Evolutionary conservation across 345 rosid genomes (phyloP).

Genomic region (Eutrema japonicum): DNA sequence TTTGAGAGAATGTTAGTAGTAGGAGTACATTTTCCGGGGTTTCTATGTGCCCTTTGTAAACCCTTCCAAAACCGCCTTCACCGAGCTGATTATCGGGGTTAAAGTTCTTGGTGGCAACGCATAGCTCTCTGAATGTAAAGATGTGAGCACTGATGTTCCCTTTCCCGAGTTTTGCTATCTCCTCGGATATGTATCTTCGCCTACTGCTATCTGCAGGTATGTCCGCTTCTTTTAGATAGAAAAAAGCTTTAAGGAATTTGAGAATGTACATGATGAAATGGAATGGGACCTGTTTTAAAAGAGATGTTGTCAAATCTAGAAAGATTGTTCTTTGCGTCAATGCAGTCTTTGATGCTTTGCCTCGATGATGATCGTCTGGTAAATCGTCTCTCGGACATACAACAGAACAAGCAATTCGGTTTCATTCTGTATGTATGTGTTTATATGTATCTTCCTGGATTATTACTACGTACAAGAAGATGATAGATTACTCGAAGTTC

Average conservation of each 20-base stretch:
- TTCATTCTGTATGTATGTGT: constrained; percentile 32
- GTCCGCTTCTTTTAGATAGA: constrained; percentile 16
- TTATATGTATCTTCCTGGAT: constrained; percentile 40
- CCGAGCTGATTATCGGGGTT: constrained; percentile 68
- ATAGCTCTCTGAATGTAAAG: constrained; percentile 67
- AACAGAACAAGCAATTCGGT: constrained; percentile 59
- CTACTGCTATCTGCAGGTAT: constrained; percentile 68
- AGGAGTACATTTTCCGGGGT: constrained; percentile 47
- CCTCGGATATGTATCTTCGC: constrained; percentile 68
- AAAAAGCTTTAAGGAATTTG: not conserved
- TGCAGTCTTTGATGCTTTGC: constrained; percentile 63
- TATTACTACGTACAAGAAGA: constrained; percentile 32
- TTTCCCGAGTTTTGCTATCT: constrained; percentile 65
- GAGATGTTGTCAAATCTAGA: constrained; percentile 75
- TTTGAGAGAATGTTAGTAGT: not conserved
- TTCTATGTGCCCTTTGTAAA: constrained; percentile 69
- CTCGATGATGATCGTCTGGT: constrained; percentile 57
- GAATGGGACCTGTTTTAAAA: constrained; percentile 65
- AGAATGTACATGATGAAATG: not conserved
- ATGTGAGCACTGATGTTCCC: constrained; percentile 65
- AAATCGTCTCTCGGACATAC: constrained; percentile 52
- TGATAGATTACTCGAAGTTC: constrained; percentile 43
- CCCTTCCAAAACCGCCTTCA: constrained; percentile 98
- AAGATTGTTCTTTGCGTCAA: constrained; percentile 54
- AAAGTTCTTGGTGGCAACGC: constrained; percentile 71